Evolutionary conservation across 768 basidiomycete species (phyloP), one percentile per base, ranked within the genome.

Genomic region (Mycena chlorophos): DNA sequence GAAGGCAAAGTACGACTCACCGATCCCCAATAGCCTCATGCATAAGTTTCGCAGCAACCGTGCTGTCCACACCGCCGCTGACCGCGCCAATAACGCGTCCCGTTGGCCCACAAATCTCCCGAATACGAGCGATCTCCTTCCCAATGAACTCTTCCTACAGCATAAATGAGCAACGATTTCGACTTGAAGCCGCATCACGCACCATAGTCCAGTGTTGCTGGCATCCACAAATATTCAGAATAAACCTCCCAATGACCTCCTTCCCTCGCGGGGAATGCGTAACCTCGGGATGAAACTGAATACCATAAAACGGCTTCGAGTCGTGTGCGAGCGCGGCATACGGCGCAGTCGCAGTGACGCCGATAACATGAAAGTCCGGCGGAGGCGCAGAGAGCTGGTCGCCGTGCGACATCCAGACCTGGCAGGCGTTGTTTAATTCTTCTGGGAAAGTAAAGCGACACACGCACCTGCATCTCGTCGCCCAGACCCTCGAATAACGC

Each of bases 331-430:
- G 84, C 2, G 95, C 95, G 12, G 95, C 95, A 68, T 79, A 98
- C 0, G 96, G 96, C 0, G 96, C 94, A 1, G 87, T 88, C 17
- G 80, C 72, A 0, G 97, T 99, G 45, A 81, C 80, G 5, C 94
- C 96, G 62, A 98, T 91, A 62, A 89, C 82, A 66, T 91, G 86
- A 73, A 97, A 99, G 64, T 88, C 77, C 0, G 85, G 73, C 16
- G 96, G 97, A 2, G 89, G 81, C 47, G 79, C 82, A 25, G 86
- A 88, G 29, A 98, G 81, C 61, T 96, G 93, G 72, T 98, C 97
- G 12, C 95, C 94, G 68, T 99, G 97, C 17, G 96, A 98, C 97
- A 98, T 98, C 97, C 97, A 98, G 48, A 98, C 96, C 96, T 98
- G n/a, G 5, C 58, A 3, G 52, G 31, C 37, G 16, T 56, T 27